Evolutionary conservation across 441 rosid genomes (phyloP).

Genomic region (Pelargonium citronellum): DNA sequence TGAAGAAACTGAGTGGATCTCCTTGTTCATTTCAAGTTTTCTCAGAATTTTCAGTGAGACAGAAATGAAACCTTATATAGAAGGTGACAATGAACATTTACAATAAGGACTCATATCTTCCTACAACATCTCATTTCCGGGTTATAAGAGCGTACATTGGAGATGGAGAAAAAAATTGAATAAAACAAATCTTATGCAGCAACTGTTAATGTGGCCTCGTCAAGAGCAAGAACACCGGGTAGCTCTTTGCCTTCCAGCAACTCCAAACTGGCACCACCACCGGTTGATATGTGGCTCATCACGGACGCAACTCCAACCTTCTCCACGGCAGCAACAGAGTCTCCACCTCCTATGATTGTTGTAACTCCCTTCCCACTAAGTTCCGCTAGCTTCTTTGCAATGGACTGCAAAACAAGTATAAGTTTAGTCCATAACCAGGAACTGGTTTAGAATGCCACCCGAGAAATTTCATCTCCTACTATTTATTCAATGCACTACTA

Average conservation of each 20-base stretch:
- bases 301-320: constrained; percentile 56
- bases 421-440: background rate
- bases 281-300: constrained; percentile 68
- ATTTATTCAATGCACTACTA: too few species aligned
- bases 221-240: constrained; percentile 59
- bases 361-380: constrained; percentile 59
- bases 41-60: background rate
- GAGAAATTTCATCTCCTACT: too few species aligned
- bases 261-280: constrained; percentile 70
- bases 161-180: constrained; percentile 13
- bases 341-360: constrained; percentile 68
- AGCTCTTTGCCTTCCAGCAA: constrained; percentile 58
- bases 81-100: constrained; percentile 26
- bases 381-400: constrained; percentile 62
- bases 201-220: constrained; percentile 44
- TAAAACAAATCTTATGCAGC: constrained; percentile 36
- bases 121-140: constrained; percentile 26
- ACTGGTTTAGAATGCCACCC: too few species aligned
- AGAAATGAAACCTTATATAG: constrained; percentile 19
- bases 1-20: constrained; percentile 3
- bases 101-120: constrained; percentile 29
- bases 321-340: constrained; percentile 60
- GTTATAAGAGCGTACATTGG: constrained; percentile 6
- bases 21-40: background rate
- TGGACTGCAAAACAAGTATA: constrained; percentile 31